Evolutionary conservation across 768 basidiomycete genomes (phyloP).

Genomic region (Auricularia heimuer): DNA sequence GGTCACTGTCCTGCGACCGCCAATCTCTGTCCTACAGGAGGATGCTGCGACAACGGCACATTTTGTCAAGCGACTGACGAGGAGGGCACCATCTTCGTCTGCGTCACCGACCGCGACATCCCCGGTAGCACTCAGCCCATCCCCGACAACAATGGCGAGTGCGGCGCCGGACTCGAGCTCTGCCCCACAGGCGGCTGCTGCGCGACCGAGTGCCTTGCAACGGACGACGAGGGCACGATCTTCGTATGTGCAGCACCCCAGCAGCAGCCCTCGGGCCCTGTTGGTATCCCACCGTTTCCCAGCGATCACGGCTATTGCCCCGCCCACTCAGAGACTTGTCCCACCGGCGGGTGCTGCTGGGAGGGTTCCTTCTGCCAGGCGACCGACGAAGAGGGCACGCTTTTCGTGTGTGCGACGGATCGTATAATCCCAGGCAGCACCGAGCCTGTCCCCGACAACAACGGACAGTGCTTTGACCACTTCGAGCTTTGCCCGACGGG

Average conservation of each 20-base stretch:
- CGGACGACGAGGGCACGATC: background rate
- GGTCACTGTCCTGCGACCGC: background rate
- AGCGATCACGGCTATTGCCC: background rate
- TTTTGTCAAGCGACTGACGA: constrained; percentile 1
- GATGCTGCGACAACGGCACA: background rate
- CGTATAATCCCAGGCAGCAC: background rate
- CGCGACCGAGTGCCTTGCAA: background rate
- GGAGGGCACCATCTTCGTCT: background rate
- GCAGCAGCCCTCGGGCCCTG: background rate
- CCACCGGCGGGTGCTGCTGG: background rate
- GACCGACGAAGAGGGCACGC: background rate
- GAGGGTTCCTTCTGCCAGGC: background rate
- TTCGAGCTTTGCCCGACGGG: background rate
- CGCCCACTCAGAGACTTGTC: background rate
- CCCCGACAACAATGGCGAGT: background rate
- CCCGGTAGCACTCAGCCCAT: background rate
- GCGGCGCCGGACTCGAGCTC: background rate
- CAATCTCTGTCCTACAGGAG: background rate
- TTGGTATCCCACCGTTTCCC: background rate
- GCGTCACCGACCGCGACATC: background rate
- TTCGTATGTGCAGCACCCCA: background rate
- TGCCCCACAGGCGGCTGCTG: constrained; percentile 1
- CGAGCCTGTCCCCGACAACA: background rate
- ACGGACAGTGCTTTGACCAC: background rate
- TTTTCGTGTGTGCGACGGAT: constrained; percentile 1